Evolutionary conservation across 2,329 filamentous ascomycete species (phyloP).

Genomic region (Colletotrichum aenigma): DNA sequence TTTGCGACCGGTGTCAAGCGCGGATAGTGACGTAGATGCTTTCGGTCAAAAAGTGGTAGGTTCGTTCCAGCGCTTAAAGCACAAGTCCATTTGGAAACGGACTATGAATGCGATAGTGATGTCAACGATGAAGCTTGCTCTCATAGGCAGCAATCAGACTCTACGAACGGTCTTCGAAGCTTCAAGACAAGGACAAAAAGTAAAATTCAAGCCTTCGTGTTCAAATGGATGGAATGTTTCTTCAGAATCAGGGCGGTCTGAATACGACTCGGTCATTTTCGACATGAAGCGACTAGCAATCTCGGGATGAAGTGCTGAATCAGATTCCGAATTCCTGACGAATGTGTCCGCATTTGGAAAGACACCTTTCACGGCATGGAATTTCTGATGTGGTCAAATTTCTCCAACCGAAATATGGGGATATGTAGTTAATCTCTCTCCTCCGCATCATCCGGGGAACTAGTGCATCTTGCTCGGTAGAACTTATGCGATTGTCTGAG

Average conservation of each 20-base stretch:
- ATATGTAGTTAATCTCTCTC: not conserved
- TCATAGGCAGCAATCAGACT: not conserved
- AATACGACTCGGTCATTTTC: not conserved
- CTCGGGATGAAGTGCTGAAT: not conserved
- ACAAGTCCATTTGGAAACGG: not conserved
- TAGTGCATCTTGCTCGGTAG: not conserved
- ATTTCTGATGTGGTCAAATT: not conserved
- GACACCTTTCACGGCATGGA: not conserved
- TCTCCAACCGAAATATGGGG: not conserved
- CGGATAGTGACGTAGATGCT: not conserved
- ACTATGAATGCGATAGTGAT: not conserved
- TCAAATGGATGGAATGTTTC: not conserved
- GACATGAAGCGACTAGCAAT: not conserved
- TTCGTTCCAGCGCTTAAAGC: accelerated
- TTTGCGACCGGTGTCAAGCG: not conserved
- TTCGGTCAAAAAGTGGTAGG: not conserved
- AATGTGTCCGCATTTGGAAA: not conserved
- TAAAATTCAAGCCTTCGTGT: not conserved
- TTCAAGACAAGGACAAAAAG: not conserved
- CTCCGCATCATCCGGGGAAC: not conserved
- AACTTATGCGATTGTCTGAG: not conserved
- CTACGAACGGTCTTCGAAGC: not conserved
- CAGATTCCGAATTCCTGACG: not conserved
- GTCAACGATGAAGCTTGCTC: accelerated
- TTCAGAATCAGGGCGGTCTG: not conserved